These are phyloP conservation scores for Lodderomyces parapsilosis DNA, from an alignment of 1,139 yeast genomes.

Conservation along the genomic window DNA sequence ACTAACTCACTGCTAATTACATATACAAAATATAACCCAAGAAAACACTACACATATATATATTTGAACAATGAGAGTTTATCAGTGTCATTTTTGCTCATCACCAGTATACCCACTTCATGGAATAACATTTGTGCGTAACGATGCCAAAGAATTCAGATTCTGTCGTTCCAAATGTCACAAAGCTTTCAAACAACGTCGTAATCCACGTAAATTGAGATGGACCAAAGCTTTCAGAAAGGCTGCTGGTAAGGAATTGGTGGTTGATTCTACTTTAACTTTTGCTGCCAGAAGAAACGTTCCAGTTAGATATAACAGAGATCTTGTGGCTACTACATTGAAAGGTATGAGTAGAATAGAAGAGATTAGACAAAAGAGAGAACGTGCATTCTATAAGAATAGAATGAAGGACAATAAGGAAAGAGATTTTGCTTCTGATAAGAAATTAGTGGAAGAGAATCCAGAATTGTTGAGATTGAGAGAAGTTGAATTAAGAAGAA, in stretches of 20 bases:
- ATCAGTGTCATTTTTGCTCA: constrained; percentile 95
- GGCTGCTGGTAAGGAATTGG: constrained; percentile 98
- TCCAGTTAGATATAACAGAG: constrained; percentile 97
- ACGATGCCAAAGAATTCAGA: constrained; percentile 95
- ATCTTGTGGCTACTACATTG: constrained; percentile 88
- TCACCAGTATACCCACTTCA: constrained; percentile 97
- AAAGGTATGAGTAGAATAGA: constrained; percentile 95
- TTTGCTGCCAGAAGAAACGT: constrained; percentile 97
- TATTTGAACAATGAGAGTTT: constrained; percentile 98
- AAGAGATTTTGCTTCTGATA: constrained; percentile 79
- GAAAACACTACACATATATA: no score
- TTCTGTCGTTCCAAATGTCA: constrained; percentile 99
- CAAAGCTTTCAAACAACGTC: constrained; percentile 94
- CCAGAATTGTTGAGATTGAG: constrained; percentile 89
- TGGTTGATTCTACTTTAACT: constrained; percentile 93
- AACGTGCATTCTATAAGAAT: constrained; percentile 97
- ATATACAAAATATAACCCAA: constrained; percentile 2
- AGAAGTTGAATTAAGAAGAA: constrained; percentile 86
- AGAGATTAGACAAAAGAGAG: constrained; percentile 94
- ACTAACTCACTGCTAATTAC: neutral
- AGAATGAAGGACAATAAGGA: constrained; percentile 98
- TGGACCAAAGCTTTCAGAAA: constrained; percentile 99
- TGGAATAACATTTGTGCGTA: constrained; percentile 97
- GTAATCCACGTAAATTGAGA: constrained; percentile 96
- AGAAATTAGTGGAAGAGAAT: constrained; percentile 81